Percentiles rank a stretch among this genome's conserved stretches.
phyloP scores from a whole-genome alignment of 768 basidiomycete species.

The Hydnum rufescens region DNA sequence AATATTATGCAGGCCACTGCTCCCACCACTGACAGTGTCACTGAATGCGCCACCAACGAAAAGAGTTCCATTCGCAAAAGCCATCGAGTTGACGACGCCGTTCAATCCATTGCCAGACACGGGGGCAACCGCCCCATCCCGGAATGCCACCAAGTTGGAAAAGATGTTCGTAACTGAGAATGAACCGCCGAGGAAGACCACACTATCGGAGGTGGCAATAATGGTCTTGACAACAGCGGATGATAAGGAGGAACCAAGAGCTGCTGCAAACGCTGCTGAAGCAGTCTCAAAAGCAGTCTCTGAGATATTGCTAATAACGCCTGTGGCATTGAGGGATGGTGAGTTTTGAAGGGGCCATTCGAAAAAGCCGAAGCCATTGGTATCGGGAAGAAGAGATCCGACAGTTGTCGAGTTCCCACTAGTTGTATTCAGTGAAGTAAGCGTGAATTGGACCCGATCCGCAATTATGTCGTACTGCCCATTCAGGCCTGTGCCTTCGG shows the following conservation, averaged over 20 bases:
- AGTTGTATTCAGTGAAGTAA: slow-evolving; percentile 39
- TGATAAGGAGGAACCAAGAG: slow-evolving; percentile 30
- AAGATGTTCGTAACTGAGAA: slow-evolving; percentile 37
- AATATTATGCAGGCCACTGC: slow-evolving; percentile 38
- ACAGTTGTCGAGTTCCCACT: slow-evolving; percentile 16
- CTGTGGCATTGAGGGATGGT: slow-evolving; percentile 34
- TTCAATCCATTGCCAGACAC: slow-evolving; percentile 56
- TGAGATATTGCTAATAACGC: slow-evolving; percentile 42
- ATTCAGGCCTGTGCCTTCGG: slow-evolving; percentile 39
- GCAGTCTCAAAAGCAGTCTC: slow-evolving; percentile 47
- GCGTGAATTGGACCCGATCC: slow-evolving; percentile 59
- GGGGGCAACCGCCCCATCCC: slow-evolving; percentile 31
- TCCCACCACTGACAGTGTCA: slow-evolving; percentile 29
- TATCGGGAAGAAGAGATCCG: slow-evolving; percentile 16
- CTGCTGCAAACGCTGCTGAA: slow-evolving; percentile 40
- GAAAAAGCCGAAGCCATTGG: slow-evolving; percentile 62
- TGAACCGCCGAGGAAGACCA: slow-evolving; percentile 54
- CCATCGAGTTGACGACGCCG: slow-evolving; percentile 51
- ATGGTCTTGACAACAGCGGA: slow-evolving; percentile 26
- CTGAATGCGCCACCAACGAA: slow-evolving; percentile 82
- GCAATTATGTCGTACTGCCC: slow-evolving; percentile 72
- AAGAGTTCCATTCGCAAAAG: slow-evolving; percentile 39
- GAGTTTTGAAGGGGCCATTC: slow-evolving; percentile 53
- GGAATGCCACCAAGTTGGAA: slow-evolving; percentile 56
- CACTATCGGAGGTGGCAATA: slow-evolving; percentile 44